Evolutionary conservation across 2,329 filamentous ascomycete species (phyloP).

Genomic region (Fusarium aywerte): DNA sequence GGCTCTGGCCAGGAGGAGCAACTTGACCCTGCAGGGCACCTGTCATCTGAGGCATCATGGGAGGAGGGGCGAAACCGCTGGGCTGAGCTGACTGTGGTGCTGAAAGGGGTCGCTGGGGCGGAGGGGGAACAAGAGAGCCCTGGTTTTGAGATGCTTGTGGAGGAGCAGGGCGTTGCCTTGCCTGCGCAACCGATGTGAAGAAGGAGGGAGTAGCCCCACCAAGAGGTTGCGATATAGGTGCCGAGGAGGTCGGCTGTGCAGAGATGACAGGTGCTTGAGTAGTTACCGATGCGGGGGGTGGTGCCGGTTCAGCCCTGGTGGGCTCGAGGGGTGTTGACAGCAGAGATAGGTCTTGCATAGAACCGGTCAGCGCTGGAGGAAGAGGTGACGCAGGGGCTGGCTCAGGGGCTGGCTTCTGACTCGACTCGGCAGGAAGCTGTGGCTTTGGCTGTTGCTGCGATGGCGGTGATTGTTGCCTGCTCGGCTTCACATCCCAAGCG

Average conservation of each 20-base stretch:
- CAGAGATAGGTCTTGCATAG: constrained; percentile 69
- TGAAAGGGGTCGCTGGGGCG: constrained; percentile 83
- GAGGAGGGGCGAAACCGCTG: constrained; percentile 77
- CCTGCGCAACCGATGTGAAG: constrained; percentile 60
- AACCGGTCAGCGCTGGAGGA: constrained; percentile 70
- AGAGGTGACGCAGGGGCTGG: constrained; percentile 38
- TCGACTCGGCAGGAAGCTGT: constrained; percentile 22
- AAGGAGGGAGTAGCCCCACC: constrained; percentile 69
- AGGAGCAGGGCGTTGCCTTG: constrained; percentile 54
- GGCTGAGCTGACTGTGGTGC: constrained; percentile 85
- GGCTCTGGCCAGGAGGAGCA: constrained; percentile 78
- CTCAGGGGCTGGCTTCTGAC: constrained; percentile 41
- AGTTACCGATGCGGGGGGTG: constrained; percentile 37
- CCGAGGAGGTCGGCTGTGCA: constrained; percentile 48
- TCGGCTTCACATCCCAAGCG: constrained; percentile 94
- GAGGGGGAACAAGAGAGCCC: constrained; percentile 76
- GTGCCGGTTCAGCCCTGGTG: constrained; percentile 53
- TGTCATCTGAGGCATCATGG: constrained; percentile 86
- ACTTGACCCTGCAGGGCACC: constrained; percentile 72
- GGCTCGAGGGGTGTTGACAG: constrained; percentile 65
- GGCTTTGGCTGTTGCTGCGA: constrained; percentile 36
- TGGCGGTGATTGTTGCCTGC: constrained; percentile 61
- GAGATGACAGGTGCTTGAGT: constrained; percentile 9
- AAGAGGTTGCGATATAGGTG: constrained; percentile 56
- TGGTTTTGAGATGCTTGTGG: constrained; percentile 61